Conservation (phyloP, 2,329 filamentous ascomycete species). For the Helminthosporium solani region DNA sequence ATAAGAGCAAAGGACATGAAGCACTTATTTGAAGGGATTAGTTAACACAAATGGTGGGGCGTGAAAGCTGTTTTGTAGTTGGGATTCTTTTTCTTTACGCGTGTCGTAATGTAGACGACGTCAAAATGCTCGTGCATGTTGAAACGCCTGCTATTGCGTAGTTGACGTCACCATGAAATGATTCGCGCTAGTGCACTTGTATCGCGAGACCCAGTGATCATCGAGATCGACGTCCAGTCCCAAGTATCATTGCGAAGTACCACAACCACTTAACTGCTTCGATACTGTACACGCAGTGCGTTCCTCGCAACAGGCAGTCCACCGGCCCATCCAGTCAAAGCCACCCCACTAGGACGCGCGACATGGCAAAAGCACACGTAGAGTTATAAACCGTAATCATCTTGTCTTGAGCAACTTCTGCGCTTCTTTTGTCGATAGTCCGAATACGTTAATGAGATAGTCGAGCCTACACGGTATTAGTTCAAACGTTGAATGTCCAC, state of each 20-base stretch:
- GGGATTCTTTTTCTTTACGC: constrained; percentile 8
- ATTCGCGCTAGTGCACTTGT: neutral
- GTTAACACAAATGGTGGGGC: neutral
- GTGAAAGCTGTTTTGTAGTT: constrained; percentile 11
- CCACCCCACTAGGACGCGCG: constrained; percentile 4
- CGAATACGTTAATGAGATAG: constrained; percentile 64
- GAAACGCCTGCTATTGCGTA: constrained; percentile 7
- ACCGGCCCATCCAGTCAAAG: neutral
- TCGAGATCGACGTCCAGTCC: neutral
- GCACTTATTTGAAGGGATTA: neutral
- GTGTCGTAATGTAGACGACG: constrained; percentile 8
- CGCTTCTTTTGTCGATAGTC: constrained; percentile 56
- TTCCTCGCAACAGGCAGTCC: neutral
- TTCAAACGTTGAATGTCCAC: neutral
- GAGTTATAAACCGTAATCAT: constrained; percentile 7
- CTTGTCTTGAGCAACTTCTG: constrained; percentile 42
- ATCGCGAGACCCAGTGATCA: neutral
- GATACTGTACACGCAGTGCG: neutral
- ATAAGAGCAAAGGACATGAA: constrained; percentile 26
- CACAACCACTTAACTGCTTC: neutral
- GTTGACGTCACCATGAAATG: constrained; percentile 34
- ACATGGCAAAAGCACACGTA: constrained; percentile 2
- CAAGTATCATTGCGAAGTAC: neutral
- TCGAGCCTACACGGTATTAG: constrained; percentile 53
- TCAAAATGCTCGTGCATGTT: neutral